Conservation (phyloP, 805 yeast species). For the Saccharomycopsis amapae region DNA sequence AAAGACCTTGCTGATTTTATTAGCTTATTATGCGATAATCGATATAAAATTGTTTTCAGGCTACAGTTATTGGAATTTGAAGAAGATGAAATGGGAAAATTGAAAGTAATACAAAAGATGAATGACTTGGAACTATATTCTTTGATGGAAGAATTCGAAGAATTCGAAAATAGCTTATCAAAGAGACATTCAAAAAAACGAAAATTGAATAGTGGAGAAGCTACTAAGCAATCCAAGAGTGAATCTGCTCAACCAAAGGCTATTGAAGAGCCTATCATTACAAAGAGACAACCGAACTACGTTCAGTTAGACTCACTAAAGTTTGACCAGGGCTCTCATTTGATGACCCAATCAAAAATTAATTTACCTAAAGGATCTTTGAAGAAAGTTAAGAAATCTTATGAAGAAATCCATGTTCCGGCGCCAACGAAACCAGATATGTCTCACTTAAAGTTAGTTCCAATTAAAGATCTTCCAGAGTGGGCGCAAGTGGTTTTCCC, state of each 20-base stretch:
- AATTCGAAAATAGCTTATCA: conserved; percentile 27
- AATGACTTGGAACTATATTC: conserved; percentile 32
- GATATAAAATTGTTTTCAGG: conserved; percentile 48
- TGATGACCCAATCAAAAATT: conserved; percentile 60
- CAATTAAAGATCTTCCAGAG: conserved; percentile 43
- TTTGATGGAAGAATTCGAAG: conserved; percentile 38
- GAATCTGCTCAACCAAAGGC: conserved; percentile 3
- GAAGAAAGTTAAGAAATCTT: conserved; percentile 60
- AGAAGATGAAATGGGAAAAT: conserved; percentile 32
- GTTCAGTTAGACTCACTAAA: conserved; percentile 58
- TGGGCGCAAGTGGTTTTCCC: conserved; percentile 84
- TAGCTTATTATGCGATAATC: conserved; percentile 34
- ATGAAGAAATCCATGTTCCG: conserved; percentile 91
- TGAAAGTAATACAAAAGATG: conserved; percentile 38
- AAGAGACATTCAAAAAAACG: conserved; percentile 14
- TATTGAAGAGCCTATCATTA: neutral
- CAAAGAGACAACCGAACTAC: conserved; percentile 37
- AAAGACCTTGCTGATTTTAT: neutral
- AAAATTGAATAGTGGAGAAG: conserved; percentile 15
- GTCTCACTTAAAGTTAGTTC: conserved; percentile 18
- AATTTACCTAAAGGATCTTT: conserved; percentile 79
- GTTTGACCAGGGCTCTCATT: conserved; percentile 68
- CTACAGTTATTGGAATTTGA: conserved; percentile 36
- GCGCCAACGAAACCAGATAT: conserved; percentile 52
- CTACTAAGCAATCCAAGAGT: neutral